phyloP scores from a whole-genome alignment of 257 asterid genomes.

The Solanum lignicaule region DNA sequence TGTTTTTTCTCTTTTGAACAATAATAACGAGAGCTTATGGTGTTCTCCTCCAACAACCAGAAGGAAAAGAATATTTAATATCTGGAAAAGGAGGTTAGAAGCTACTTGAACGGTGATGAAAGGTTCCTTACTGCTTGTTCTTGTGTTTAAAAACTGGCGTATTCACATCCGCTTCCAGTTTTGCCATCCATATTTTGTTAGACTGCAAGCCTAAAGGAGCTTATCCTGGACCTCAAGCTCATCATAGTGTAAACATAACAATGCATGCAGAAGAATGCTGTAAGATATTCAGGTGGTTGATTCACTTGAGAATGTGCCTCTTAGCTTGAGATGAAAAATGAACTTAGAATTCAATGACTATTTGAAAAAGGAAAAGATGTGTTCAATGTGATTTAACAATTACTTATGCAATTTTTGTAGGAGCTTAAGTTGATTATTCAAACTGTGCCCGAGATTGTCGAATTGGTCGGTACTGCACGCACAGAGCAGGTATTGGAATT shows the following conservation, averaged over 20 bases:
- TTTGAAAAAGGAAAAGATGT: neutral
- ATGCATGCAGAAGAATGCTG: neutral
- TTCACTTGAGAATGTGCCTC: neutral
- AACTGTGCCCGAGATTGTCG: conserved; percentile 82
- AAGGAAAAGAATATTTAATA: neutral
- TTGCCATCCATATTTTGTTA: neutral
- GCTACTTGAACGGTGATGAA: neutral
- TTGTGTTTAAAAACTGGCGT: neutral
- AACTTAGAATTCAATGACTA: neutral
- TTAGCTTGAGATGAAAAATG: neutral
- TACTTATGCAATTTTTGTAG: conserved; percentile 15
- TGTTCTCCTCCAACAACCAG: neutral
- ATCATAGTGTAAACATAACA: neutral
- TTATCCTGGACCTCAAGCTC: neutral
- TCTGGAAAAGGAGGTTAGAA: neutral
- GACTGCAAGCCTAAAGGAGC: neutral
- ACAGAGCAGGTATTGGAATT: conserved; percentile 31
- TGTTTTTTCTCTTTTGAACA: neutral
- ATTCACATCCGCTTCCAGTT: neutral
- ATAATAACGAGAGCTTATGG: neutral
- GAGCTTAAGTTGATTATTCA: conserved; percentile 65
- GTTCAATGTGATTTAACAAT: neutral
- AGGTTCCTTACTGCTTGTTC: neutral
- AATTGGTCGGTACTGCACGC: conserved; percentile 52
- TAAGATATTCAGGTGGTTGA: neutral